Base-by-base conservation (phyloP, 495 filamentous ascomycete genomes). In the Hypoxylon crocopeplum region DNA sequence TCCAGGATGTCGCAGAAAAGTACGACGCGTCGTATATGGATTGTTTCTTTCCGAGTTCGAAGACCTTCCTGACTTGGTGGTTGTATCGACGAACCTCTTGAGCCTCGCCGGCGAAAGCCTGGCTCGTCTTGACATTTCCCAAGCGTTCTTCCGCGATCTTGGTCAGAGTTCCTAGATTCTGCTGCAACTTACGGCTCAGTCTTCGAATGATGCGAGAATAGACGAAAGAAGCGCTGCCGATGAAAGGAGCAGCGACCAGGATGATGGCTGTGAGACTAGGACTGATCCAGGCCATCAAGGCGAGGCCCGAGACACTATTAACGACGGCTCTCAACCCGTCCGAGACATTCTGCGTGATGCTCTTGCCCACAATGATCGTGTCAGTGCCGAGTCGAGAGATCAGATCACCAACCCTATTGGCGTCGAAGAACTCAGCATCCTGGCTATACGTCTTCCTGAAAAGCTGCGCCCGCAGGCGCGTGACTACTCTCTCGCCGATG, bases 401-500 rank as follows among this genome's bases (percentile, higher is more conserved):
- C 62, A 98, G 75, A 69, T 98, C 94, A 60, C 94, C 94, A 30
- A 97, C 92, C 15, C 95, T 83, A 75, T 98, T 98, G 30, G 94
- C 94, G 69, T 98, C 94, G 70, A 98, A 98, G 78, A 98, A 98
- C 69, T 98, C 94, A 52, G 95, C 95, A 72, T 98, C 92, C 68
- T 98, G 94, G 16, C 92, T 77, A 56, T 95, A 94, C 0, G 94
- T 98, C 65, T 88, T 84, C 46, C 90, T 83, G 77, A 94, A 98
- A 16, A 98, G 85, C 71, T 89, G 88, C 7, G 92, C 93, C 33
- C 94, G 86, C 55, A 97, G 80, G 60, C 93, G 82, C 12, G 94
- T 85, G 21, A 98, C 95, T 41, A 98, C 92, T 24, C 95, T 83
- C 72, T 98, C 94, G 46, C 94, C 94, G 32, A 98, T 89, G 55